phyloP scores from a whole-genome alignment of 73 alveolate species.

The Paramecium biaurelia region DNA sequence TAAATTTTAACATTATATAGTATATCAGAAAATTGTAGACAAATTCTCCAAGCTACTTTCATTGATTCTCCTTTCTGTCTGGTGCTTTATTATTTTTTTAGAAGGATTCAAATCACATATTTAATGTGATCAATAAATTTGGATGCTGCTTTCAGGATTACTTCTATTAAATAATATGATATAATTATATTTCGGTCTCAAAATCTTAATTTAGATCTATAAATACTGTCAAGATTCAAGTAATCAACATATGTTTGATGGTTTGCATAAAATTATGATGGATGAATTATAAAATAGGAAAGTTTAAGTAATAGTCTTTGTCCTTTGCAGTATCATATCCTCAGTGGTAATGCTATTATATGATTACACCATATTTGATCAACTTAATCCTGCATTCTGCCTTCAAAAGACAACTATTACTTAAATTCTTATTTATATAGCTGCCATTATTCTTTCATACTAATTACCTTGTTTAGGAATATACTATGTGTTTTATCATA shows the following conservation, averaged over 20 bases:
- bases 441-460: not conserved
- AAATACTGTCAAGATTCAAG: not conserved
- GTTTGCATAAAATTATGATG: not conserved
- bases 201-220: not conserved
- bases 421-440: not conserved
- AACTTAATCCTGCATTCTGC: not conserved
- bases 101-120: not conserved
- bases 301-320: not conserved
- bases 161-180: not conserved
- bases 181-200: not conserved
- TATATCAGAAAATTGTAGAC: not conserved
- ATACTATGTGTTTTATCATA: slow-evolving; percentile 12
- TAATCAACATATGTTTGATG: not conserved
- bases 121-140: slow-evolving; percentile 3
- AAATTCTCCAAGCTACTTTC: not conserved
- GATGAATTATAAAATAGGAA: slow-evolving; percentile 20
- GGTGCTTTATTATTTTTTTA: not conserved
- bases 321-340: not conserved
- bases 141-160: not conserved
- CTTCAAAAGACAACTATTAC: not conserved
- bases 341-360: not conserved
- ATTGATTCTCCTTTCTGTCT: not conserved
- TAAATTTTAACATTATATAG: not conserved
- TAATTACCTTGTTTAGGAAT: slow-evolving; percentile 2
- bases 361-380: not conserved